A percentile compares a stretch with the other conserved stretches of the same genome.
phyloP scores from a whole-genome alignment of 352 stramenopile species.

The Albugo candida region DNA sequence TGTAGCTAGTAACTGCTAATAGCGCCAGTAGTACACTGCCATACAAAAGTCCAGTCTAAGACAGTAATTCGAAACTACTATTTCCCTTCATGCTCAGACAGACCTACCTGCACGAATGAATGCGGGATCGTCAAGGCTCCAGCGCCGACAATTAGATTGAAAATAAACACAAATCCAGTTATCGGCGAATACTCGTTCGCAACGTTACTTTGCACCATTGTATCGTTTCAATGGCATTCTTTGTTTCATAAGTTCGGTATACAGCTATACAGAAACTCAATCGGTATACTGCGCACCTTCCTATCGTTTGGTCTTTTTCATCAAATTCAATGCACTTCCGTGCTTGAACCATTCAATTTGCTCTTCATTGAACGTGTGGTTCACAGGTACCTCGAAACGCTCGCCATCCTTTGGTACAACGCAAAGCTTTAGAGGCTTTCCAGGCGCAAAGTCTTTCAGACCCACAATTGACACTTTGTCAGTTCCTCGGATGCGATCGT shows the following conservation, averaged over 20 bases:
- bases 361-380: slow-evolving; percentile 90
- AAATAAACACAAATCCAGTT: slow-evolving; percentile 82
- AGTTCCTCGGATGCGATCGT: slow-evolving; percentile 83
- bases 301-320: slow-evolving; percentile 55
- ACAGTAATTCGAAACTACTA: not conserved
- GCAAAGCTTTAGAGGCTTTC: slow-evolving; percentile 71
- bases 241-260: slow-evolving; percentile 9
- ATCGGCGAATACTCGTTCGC: slow-evolving; percentile 49
- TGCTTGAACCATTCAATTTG: slow-evolving; percentile 92
- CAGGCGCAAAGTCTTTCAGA: slow-evolving; percentile 63
- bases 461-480: slow-evolving; percentile 84
- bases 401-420: slow-evolving; percentile 46
- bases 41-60: slow-evolving; percentile 57
- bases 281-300: too few species aligned
- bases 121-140: slow-evolving; percentile 74
- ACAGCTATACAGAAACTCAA: not conserved
- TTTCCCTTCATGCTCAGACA: not conserved
- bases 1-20: slow-evolving; percentile 49
- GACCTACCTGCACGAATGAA: slow-evolving; percentile 52
- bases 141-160: slow-evolving; percentile 78
- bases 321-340: slow-evolving; percentile 85
- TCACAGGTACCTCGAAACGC: slow-evolving; percentile 78
- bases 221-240: slow-evolving; percentile 17
- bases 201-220: not conserved
- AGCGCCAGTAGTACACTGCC: slow-evolving; percentile 30